Evolutionary conservation across 177 flowering plant genomes (phyloP).

Genomic region (Vitis hybrid): DNA sequence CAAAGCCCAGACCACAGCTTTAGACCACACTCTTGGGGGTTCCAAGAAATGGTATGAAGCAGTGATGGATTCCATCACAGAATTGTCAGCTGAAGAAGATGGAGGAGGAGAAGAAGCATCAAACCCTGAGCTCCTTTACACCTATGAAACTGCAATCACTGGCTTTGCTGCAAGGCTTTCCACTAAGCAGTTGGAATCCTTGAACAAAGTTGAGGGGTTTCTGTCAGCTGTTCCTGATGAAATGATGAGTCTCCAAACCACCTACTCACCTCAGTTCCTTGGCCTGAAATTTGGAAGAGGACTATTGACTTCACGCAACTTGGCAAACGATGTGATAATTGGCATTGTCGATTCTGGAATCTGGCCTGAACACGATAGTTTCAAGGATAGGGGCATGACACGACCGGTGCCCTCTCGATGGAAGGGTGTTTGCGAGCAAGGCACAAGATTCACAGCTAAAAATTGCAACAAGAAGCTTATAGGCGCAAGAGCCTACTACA

Average conservation of each 20-base stretch:
- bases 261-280: constrained; percentile 65
- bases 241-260: constrained; percentile 55
- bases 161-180: constrained; percentile 72
- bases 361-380: constrained; percentile 72
- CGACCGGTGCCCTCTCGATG: constrained; percentile 44
- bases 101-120: constrained; percentile 17
- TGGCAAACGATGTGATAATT: constrained; percentile 51
- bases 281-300: constrained; percentile 57
- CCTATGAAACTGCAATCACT: constrained; percentile 42
- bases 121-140: constrained; percentile 48
- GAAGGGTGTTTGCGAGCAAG: constrained; percentile 59
- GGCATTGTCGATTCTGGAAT: constrained; percentile 75
- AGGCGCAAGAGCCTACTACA: constrained; percentile 59
- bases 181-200: constrained; percentile 28
- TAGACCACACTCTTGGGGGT: constrained; percentile 18
- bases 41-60: constrained; percentile 38
- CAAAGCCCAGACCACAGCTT: constrained; percentile 28
- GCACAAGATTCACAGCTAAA: constrained; percentile 37
- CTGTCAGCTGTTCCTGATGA: constrained; percentile 54
- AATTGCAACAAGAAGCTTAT: constrained; percentile 68
- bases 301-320: constrained; percentile 42
- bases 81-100: constrained; percentile 23
- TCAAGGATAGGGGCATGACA: constrained; percentile 36
- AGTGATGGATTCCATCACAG: constrained; percentile 35
- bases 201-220: constrained; percentile 45